Evolutionary conservation across 225 moss, liverwort and hornwort species (phyloP).

Genomic region (Thuidium tamariscinum): DNA sequence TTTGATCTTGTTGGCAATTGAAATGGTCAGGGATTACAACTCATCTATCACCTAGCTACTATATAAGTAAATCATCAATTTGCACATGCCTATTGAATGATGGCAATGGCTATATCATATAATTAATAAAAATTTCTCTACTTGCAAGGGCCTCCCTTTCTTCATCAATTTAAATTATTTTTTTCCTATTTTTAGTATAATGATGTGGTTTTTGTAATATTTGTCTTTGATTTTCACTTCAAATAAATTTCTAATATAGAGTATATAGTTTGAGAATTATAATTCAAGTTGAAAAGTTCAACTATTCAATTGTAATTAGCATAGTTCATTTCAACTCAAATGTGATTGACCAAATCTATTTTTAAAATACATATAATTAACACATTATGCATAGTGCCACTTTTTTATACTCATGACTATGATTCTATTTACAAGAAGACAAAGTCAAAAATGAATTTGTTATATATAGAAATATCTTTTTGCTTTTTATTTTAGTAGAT

Average conservation of each 20-base stretch:
- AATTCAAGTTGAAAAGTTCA: neutral
- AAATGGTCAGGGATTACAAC: neutral
- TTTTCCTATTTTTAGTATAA: rapidly evolving
- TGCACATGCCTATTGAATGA: too few relatives aligned
- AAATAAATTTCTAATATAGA: neutral
- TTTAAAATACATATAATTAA: neutral
- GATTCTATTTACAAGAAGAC: neutral
- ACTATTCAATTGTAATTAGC: too few relatives aligned
- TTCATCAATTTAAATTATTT: neutral
- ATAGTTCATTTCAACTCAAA: neutral
- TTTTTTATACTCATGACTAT: neutral
- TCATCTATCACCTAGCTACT: neutral
- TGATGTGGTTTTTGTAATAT: rapidly evolving
- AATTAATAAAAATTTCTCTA: neutral
- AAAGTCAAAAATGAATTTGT: neutral
- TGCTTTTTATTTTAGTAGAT: neutral
- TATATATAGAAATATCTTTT: rapidly evolving
- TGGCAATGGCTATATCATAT: neutral
- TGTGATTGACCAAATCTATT: neutral
- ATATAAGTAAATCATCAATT: neutral
- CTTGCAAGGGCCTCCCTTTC: too few relatives aligned
- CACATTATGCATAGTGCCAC: neutral
- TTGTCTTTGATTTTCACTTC: neutral
- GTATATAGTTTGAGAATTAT: neutral
- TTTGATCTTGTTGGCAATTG: neutral